These are phyloP conservation scores for Globisporangium carolinianum DNA, from an alignment of 352 stramenopile species.

Conservation along the genomic window DNA sequence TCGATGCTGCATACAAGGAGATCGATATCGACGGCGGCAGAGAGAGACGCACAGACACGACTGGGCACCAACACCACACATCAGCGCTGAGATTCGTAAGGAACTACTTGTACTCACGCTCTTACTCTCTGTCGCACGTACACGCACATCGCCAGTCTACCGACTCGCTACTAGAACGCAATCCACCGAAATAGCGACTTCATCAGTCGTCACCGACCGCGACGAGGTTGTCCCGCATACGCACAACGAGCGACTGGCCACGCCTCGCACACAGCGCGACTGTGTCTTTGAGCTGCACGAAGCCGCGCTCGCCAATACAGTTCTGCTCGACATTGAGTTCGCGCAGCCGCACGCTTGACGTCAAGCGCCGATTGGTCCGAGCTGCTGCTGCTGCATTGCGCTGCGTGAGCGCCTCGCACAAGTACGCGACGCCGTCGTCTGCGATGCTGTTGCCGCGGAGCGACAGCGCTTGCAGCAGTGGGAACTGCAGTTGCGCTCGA, in stretches of 20 bases:
- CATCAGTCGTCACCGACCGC: no score
- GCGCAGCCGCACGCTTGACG: background rate
- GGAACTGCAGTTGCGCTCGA: slow-evolving; percentile 20
- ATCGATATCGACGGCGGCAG: no score
- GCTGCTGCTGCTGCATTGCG: background rate
- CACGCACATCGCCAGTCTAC: no score
- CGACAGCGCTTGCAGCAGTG: slow-evolving; percentile 23
- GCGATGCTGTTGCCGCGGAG: slow-evolving; percentile 51
- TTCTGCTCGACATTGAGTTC: slow-evolving; percentile 42
- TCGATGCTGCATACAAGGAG: no score
- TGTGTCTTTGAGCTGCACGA: slow-evolving; percentile 31
- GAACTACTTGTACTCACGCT: no score
- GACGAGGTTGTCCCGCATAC: slow-evolving; percentile 32
- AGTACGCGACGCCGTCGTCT: slow-evolving; percentile 31
- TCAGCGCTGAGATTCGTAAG: no score
- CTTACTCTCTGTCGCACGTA: no score
- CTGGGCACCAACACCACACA: no score
- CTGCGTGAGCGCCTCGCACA: slow-evolving; percentile 23
- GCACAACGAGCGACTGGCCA: slow-evolving; percentile 18
- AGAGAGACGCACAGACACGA: no score
- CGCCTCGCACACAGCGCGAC: slow-evolving; percentile 19
- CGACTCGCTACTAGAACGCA: no score
- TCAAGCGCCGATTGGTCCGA: background rate
- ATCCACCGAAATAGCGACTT: no score
- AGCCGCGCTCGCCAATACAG: slow-evolving; percentile 46